A percentile compares a stretch with the other conserved stretches of the same genome.
These are phyloP conservation scores for Zhuliangozyma parablackwelliae DNA, from an alignment of 1,139 yeast genomes.

Conservation along the genomic window DNA sequence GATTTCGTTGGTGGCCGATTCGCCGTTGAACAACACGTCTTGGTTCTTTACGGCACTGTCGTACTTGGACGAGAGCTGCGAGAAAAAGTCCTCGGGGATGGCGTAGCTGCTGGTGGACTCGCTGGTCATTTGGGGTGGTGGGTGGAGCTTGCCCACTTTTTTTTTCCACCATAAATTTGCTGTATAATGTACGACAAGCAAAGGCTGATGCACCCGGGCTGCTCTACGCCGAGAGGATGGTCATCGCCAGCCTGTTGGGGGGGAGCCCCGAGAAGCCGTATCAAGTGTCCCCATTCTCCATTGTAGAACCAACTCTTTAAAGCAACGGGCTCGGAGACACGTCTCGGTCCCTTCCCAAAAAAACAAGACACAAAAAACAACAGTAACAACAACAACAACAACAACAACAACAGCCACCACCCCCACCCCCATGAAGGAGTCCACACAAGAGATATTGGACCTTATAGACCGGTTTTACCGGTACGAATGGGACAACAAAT, in stretches of 20 bases:
- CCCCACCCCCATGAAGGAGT: not conserved
- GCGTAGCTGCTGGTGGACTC: not conserved
- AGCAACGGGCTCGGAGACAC: too few species aligned
- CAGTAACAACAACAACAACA: not conserved
- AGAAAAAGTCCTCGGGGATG: conserved; percentile 24
- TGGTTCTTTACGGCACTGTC: conserved; percentile 22
- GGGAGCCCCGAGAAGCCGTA: too few species aligned
- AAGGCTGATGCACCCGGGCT: too few species aligned
- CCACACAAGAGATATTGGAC: conserved; percentile 1
- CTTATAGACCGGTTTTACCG: conserved; percentile 1
- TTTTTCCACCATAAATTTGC: not conserved
- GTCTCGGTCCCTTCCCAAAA: too few species aligned
- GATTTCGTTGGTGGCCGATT: conserved; percentile 19
- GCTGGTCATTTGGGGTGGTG: not conserved
- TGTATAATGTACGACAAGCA: too few species aligned
- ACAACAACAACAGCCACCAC: not conserved
- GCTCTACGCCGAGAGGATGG: too few species aligned
- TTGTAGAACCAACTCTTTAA: too few species aligned
- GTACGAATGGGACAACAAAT: not conserved
- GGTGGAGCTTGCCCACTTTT: not conserved
- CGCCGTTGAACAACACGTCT: conserved; percentile 30
- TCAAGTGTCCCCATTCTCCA: too few species aligned
- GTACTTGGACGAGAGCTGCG: conserved; percentile 20
- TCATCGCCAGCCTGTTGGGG: too few species aligned
- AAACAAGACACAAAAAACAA: too few species aligned